Evolutionary conservation across 768 basidiomycete species (phyloP).

Genomic region (Mycena capillaripes): DNA sequence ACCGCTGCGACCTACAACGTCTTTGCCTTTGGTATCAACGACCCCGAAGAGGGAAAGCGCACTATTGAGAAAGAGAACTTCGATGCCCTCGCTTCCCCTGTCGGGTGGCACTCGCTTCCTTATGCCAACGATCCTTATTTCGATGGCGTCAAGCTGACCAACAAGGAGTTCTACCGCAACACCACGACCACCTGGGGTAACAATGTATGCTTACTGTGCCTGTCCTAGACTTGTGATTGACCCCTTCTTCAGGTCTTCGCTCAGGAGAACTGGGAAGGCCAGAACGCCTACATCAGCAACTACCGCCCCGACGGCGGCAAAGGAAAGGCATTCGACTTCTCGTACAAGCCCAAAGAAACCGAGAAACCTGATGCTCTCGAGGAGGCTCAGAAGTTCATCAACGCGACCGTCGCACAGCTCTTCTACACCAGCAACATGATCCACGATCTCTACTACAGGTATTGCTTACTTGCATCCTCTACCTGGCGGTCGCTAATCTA

Average conservation of each 20-base stretch:
- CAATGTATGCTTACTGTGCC: constrained; percentile 63
- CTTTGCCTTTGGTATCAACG: constrained; percentile 88
- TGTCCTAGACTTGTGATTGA: not conserved
- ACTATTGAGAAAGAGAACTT: constrained; percentile 72
- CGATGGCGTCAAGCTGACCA: constrained; percentile 40
- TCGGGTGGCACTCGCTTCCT: constrained; percentile 94
- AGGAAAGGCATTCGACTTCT: constrained; percentile 74
- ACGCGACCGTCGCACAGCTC: constrained; percentile 87
- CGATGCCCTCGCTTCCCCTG: constrained; percentile 85
- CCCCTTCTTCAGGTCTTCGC: constrained; percentile 74
- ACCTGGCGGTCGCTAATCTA: too few species aligned
- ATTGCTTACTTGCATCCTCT: too few species aligned
- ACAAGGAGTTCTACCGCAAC: constrained; percentile 63
- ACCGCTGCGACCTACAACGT: constrained; percentile 73
- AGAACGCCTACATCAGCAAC: constrained; percentile 75
- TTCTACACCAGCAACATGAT: constrained; percentile 90
- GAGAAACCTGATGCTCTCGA: constrained; percentile 68
- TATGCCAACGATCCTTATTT: constrained; percentile 74
- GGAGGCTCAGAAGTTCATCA: constrained; percentile 87
- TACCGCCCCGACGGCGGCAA: constrained; percentile 81
- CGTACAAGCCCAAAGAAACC: constrained; percentile 78
- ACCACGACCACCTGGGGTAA: constrained; percentile 90
- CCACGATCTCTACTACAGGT: constrained; percentile 88
- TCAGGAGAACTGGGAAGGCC: constrained; percentile 93
- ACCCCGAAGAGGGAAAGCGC: constrained; percentile 81